phyloP scores from a whole-genome alignment of 192 early-diverging fungal species.

The Powellomyces hirtus region DNA sequence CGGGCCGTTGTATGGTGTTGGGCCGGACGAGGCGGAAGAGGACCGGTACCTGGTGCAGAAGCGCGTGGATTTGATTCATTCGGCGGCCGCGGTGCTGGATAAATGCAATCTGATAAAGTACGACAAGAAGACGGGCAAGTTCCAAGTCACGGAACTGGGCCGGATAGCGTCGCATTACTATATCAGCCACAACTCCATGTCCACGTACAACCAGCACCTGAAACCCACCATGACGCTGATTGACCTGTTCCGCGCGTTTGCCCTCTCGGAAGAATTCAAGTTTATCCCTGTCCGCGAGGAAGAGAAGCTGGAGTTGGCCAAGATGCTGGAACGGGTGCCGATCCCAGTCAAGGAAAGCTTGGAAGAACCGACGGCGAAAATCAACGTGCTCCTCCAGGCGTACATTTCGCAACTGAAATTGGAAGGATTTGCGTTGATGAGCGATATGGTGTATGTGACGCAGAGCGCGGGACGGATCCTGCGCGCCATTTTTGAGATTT shows the following conservation, averaged over 20 bases:
- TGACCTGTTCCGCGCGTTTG: conserved; percentile 87
- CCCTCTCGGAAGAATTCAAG: conserved; percentile 89
- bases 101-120: conserved; percentile 94
- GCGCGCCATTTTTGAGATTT: conserved; percentile 96
- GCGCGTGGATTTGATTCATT: conserved; percentile 86
- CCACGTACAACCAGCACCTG: conserved; percentile 90
- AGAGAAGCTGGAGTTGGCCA: conserved; percentile 86
- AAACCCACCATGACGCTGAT: conserved; percentile 87
- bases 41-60: conserved; percentile 81
- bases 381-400: conserved; percentile 89
- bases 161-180: conserved; percentile 97
- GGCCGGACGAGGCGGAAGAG: conserved; percentile 62
- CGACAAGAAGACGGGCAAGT: conserved; percentile 84
- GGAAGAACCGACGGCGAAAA: conserved; percentile 89
- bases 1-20: conserved; percentile 80
- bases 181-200: conserved; percentile 87
- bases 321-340: conserved; percentile 89
- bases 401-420: conserved; percentile 94
- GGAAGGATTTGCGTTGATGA: conserved; percentile 91
- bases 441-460: conserved; percentile 99
- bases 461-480: conserved; percentile 92
- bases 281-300: conserved; percentile 92
- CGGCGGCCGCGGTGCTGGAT: conserved; percentile 81
- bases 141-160: conserved; percentile 88
- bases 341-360: conserved; percentile 91